These are phyloP conservation scores for Penicillium sp. DNA, from an alignment of 2,329 filamentous ascomycete species.

Conservation along the genomic window DNA sequence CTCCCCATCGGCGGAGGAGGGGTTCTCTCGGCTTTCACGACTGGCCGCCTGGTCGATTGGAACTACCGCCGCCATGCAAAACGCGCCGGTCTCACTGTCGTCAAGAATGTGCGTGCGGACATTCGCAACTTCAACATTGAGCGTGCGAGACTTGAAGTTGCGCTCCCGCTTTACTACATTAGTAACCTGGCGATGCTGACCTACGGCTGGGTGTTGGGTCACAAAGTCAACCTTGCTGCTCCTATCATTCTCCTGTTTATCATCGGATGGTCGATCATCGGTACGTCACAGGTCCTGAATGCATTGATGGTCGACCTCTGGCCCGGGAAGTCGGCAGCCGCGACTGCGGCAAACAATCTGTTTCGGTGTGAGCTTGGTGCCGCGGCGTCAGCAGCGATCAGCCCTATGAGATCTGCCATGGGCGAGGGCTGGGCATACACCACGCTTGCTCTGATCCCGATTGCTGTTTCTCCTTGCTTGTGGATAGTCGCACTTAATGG, in stretches of 20 bases:
- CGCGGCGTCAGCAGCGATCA: constrained; percentile 37
- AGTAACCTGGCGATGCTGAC: constrained; percentile 26
- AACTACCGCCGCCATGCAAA: constrained; percentile 69
- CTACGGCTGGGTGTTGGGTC: constrained; percentile 38
- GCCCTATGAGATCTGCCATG: constrained; percentile 39
- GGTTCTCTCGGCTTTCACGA: constrained; percentile 25
- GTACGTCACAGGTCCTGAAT: constrained; percentile 39
- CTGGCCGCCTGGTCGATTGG: constrained; percentile 63
- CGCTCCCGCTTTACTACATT: constrained; percentile 32
- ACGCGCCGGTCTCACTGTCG: constrained; percentile 59
- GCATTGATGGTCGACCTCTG: constrained; percentile 47
- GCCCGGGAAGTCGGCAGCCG: constrained; percentile 35
- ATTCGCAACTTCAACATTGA: constrained; percentile 51
- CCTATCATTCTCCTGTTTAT: constrained; percentile 36
- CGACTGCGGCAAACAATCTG: constrained; percentile 43
- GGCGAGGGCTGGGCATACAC: constrained; percentile 45
- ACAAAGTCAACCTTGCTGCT: constrained; percentile 30
- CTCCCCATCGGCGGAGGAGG: constrained; percentile 30
- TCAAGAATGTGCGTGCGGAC: constrained; percentile 43
- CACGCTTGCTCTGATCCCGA: constrained; percentile 32
- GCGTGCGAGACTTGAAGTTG: constrained; percentile 34
- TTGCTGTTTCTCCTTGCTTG: constrained; percentile 21
- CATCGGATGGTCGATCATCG: constrained; percentile 35
- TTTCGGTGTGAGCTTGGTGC: constrained; percentile 42
- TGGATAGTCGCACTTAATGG: constrained; percentile 29